Conservation (phyloP, 83 land plant genomes). For the Picea abies region DNA sequence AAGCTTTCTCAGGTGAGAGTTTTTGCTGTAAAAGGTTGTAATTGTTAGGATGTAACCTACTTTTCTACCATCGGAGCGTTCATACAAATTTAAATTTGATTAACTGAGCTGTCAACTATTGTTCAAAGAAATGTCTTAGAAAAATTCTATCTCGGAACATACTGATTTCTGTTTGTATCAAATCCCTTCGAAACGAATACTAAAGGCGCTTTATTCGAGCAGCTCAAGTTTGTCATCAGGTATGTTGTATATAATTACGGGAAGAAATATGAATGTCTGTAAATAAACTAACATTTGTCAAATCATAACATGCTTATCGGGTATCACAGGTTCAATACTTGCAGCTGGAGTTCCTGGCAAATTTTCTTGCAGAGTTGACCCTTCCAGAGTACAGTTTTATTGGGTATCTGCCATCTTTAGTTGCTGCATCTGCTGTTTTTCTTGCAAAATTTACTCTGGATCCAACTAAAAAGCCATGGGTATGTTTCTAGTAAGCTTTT, state of each 20-base stretch:
- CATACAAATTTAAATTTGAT: not conserved
- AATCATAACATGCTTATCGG: not conserved
- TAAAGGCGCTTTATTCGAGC: conserved; percentile 85
- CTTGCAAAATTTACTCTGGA: conserved; percentile 72
- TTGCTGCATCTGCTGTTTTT: conserved; percentile 87
- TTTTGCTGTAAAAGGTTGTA: not conserved
- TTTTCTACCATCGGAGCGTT: not conserved
- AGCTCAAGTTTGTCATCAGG: conserved; percentile 79
- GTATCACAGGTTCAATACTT: conserved; percentile 48
- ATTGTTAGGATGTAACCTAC: not conserved
- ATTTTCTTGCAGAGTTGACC: conserved; percentile 84
- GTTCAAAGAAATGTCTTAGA: not conserved
- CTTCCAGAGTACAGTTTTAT: conserved; percentile 89
- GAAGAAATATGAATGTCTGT: not conserved
- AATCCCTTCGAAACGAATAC: too few species aligned
- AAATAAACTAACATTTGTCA: not conserved
- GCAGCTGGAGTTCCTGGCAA: conserved; percentile 87
- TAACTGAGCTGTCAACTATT: not conserved
- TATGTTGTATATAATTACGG: conserved; percentile 19
- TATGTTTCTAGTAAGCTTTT: conserved; percentile 25
- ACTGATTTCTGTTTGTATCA: not conserved
- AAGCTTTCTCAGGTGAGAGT: conserved; percentile 71
- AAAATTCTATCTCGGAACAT: not conserved
- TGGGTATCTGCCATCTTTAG: conserved; percentile 64
- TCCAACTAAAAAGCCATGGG: conserved; percentile 83